phyloP scores from a whole-genome alignment of 1,284 basidiomycete species.

The Thelephora terrestris region DNA sequence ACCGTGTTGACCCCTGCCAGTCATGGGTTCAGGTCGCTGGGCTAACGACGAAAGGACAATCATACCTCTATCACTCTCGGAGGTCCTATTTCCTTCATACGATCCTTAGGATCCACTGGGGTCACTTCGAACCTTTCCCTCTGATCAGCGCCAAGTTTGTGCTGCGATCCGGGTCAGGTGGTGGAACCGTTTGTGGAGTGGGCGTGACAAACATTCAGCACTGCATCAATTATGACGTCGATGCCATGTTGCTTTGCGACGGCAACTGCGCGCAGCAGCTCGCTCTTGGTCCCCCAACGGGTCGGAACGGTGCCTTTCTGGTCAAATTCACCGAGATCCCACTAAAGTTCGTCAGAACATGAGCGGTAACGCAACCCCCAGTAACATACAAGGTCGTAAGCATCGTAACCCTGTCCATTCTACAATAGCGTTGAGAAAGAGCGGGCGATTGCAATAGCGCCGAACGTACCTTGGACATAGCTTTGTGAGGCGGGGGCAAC shows the following conservation, averaged over 20 bases:
- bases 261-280: conserved; percentile 61
- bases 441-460: neutral
- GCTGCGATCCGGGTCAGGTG: conserved; percentile 29
- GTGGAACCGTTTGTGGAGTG: neutral
- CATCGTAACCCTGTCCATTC: conserved; percentile 69
- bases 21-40: neutral
- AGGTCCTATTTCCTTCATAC: conserved; percentile 49
- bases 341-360: conserved; percentile 29
- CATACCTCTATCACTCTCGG: conserved; percentile 62
- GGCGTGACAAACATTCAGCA: conserved; percentile 51
- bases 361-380: neutral
- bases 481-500: conserved; percentile 74
- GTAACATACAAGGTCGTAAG: conserved; percentile 62
- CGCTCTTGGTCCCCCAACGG: conserved; percentile 87
- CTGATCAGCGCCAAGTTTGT: conserved; percentile 79
- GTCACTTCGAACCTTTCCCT: conserved; percentile 68
- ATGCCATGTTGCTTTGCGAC: conserved; percentile 48
- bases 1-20: conserved; percentile 76
- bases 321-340: conserved; percentile 90
- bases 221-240: conserved; percentile 65
- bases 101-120: conserved; percentile 60
- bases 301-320: conserved; percentile 75
- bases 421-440: conserved; percentile 18
- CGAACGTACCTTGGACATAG: conserved; percentile 41
- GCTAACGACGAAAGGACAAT: neutral